These are phyloP conservation scores for Salvia miltiorrhiza DNA, from an alignment of 257 asterid genomes.

Conservation along the genomic window DNA sequence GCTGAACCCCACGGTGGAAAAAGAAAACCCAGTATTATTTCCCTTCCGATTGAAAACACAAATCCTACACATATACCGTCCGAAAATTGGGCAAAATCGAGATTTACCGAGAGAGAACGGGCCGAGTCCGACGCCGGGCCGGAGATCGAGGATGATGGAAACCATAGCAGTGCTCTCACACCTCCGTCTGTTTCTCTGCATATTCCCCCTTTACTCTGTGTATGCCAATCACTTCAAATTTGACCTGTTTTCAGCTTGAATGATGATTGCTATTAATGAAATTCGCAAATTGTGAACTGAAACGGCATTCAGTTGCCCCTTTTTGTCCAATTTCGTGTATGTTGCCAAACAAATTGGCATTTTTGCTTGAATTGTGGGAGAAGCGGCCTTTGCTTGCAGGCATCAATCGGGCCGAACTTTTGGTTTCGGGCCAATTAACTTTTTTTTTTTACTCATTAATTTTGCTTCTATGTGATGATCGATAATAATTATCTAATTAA, in stretches of 20 bases:
- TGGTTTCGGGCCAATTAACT: too few species aligned
- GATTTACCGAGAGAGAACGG: slow-evolving; percentile 71
- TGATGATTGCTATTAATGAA: slow-evolving; percentile 17
- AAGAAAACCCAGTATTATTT: neutral
- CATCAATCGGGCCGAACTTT: too few species aligned
- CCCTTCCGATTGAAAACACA: neutral
- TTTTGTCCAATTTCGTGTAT: neutral
- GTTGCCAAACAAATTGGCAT: neutral
- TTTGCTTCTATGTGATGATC: too few species aligned
- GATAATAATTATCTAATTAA: too few species aligned
- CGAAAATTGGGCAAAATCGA: neutral
- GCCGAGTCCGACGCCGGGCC: slow-evolving; percentile 80
- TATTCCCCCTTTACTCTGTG: slow-evolving; percentile 18
- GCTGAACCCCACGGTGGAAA: neutral
- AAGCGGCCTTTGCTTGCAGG: neutral
- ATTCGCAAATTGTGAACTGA: neutral
- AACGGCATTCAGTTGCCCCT: neutral
- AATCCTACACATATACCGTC: neutral
- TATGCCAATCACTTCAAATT: neutral
- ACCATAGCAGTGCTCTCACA: slow-evolving; percentile 91
- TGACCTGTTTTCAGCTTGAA: slow-evolving; percentile 7
- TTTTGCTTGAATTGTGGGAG: slow-evolving; percentile 19
- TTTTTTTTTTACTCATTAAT: too few species aligned
- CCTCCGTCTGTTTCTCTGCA: slow-evolving; percentile 78
- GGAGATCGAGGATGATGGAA: slow-evolving; percentile 76